Evolutionary conservation across 2,329 filamentous ascomycete genomes (phyloP), one percentile per base, ranked within the genome.

Genomic region (Cladosporium sp.): DNA sequence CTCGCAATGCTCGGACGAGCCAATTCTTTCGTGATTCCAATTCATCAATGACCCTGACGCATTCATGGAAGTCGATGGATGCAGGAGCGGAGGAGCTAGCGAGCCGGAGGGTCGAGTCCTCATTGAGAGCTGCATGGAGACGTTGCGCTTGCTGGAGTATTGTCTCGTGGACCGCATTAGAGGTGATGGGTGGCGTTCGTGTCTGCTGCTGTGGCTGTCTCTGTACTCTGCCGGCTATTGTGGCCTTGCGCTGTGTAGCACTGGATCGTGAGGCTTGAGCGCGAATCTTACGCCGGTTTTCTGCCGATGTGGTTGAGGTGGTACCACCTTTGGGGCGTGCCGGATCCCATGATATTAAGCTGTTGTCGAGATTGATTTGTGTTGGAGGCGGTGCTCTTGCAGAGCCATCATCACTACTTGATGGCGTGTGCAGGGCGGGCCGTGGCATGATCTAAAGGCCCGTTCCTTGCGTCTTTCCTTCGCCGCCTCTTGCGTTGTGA

Each of bases 321-420:
- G 15, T 24, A 34, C 37, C 17, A 12, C 45, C 45, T 4, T 37
- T 11, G 1, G 15, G 12, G n/a, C 34, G 36, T 17, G 12, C 11
- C 17, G 45, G 45, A 22, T 41, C 29, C 45, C 45, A 48, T 48
- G 45, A 34, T 48, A 48, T 48, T 19, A 48, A 22, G 18, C 45
- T 48, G 27, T 13, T 40, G 8, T 48, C 27, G 7, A 48, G 18
- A 3, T 48, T 36, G 27, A 48, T 48, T 7, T 40, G 37, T 19
- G 37, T 36, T 17, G 32, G 32, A 15, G 13, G 32, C 13, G 32
- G 22, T 5, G 22, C 22, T 27, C 9, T 27, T 27, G 22, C 9
- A 27, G 22, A 27, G 22, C 22, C 9, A 9, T 27, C 22, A 27
- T 9, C 22, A 27, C 22, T 27, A 27, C 22, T 27, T 27, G 22